Evolutionary conservation across 148 eudicot genomes (phyloP).

Genomic region (Diospyros kaki): DNA sequence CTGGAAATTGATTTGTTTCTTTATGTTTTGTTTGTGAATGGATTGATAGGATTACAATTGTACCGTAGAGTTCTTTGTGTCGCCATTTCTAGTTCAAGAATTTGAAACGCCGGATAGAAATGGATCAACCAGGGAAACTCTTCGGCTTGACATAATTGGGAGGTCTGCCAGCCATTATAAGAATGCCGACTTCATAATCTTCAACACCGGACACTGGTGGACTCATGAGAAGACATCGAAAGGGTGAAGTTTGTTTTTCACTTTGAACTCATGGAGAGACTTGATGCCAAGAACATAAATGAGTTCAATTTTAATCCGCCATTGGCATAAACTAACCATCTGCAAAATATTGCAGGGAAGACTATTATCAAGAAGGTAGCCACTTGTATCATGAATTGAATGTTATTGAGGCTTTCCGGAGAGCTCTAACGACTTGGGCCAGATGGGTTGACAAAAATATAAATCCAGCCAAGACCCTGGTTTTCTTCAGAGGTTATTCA

Average conservation of each 20-base stretch:
- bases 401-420: conserved; percentile 76
- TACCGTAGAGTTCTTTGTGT: conserved; percentile 79
- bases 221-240: conserved; percentile 82
- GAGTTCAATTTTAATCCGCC: not conserved
- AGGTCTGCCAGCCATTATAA: conserved; percentile 54
- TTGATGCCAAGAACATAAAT: not conserved
- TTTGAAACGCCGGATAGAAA: conserved; percentile 56
- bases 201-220: conserved; percentile 99
- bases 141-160: conserved; percentile 68
- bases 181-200: conserved; percentile 63
- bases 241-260: conserved; percentile 42
- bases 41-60: conserved; percentile 60
- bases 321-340: not conserved
- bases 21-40: not conserved
- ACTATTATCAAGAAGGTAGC: conserved; percentile 93
- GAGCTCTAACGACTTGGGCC: conserved; percentile 92
- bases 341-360: conserved; percentile 41
- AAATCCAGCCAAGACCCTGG: conserved; percentile 55
- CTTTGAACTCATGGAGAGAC: too few relatives aligned
- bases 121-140: conserved; percentile 74
- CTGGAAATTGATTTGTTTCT: not conserved
- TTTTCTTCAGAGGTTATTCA: conserved; percentile 88
- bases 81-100: conserved; percentile 90
- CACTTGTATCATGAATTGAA: conserved; percentile 70
- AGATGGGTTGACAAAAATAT: conserved; percentile 81